Evolutionary conservation across 768 basidiomycete species (phyloP), one percentile per base, ranked within the genome.

Genomic region (Exidia glandulosa): DNA sequence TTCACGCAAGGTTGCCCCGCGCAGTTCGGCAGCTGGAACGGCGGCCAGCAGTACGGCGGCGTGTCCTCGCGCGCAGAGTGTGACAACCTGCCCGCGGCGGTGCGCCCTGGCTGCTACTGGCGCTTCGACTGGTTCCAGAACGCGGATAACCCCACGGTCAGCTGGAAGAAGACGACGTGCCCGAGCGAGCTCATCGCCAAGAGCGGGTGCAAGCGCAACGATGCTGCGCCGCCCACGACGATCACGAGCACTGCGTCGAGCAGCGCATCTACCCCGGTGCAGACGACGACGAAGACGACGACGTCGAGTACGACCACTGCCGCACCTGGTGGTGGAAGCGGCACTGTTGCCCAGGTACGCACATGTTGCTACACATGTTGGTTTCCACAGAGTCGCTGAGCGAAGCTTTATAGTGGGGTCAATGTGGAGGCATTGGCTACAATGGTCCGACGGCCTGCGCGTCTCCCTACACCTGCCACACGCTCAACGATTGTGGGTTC

Each of bases 111-210:
- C 33, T 64, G 63, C 58, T 52, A 62, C 33, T 64, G 37, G 37
- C 61, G 63, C 33, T 64, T 62, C 41, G 63, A 60, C 56, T 64
- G 63, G 63, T 59, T 64, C 58, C 16, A 16, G 32, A 60, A 60
- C 32, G 58, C 62, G 34, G 63, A 64, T 41, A 64, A 64, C 58
- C 63, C 63, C 27, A 59, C 32, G 31, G 63, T 64, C 61, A 57
- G 23, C 23, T 64, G 57, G 58, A 31, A 59, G 55, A 60, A 62
- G 50, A 61, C 62, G 36, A 33, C 57, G 32, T 64, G 63, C 58
- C 63, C 63, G 27, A 41, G 41, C 9, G 37, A 57, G 27, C 36
- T 64, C 41, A 52, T 61, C 19, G 45, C 32, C 13, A 59, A 19
- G 29, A 56, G 62, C n/a, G 63, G 63, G 29, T 64, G 63, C 55